phyloP scores from a whole-genome alignment of 176 grass and related monocot genomes.

The Echinochloa phyllopogon region DNA sequence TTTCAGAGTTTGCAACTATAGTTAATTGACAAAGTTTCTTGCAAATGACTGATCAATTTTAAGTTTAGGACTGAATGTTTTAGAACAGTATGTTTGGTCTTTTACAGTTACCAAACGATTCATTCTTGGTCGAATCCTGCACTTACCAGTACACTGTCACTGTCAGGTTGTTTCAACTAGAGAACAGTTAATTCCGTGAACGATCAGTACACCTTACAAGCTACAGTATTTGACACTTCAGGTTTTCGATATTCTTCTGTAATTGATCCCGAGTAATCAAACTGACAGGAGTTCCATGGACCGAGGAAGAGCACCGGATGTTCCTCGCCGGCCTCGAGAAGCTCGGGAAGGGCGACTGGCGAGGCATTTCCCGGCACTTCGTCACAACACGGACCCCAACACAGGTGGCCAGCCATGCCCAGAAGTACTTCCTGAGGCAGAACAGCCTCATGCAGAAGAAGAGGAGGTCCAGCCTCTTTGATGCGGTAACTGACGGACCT shows the following conservation, averaged over 20 bases:
- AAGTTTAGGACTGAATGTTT: not conserved
- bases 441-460: conserved; percentile 63
- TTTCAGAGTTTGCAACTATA: not conserved
- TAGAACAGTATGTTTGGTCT: not conserved
- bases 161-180: not conserved
- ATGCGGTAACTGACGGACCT: conserved; percentile 49
- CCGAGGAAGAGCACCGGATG: conserved; percentile 69
- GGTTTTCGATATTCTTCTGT: not conserved
- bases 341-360: conserved; percentile 76
- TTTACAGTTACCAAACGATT: not conserved
- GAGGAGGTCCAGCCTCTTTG: conserved; percentile 71
- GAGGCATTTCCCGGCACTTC: conserved; percentile 70
- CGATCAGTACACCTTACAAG: not conserved
- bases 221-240: not conserved
- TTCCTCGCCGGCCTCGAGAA: conserved; percentile 76
- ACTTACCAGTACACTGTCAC: not conserved
- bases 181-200: not conserved
- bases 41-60: not conserved
- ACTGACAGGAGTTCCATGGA: conserved; percentile 67
- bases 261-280: not conserved
- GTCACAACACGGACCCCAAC: conserved; percentile 70
- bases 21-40: conserved; percentile 6
- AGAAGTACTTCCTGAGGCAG: conserved; percentile 86
- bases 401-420: conserved; percentile 84
- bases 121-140: not conserved